Evolutionary conservation across 495 filamentous ascomycete species (phyloP), one percentile per base, ranked within the genome.

Genomic region (Cercophora sp.): DNA sequence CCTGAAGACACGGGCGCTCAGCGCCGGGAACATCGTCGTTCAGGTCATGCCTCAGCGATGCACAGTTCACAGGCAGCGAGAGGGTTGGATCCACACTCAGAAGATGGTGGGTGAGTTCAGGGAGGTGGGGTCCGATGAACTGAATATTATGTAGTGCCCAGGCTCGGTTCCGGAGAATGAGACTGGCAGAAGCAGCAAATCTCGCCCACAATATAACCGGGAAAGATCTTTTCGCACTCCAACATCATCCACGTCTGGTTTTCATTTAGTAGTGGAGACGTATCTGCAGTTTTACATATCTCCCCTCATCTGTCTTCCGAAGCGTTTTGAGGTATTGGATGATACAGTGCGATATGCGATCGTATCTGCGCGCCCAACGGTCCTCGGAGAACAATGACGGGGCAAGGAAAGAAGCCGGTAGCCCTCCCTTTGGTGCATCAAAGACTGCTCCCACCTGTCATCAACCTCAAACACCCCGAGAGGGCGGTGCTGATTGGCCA

Each of bases 161-260:
- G 40, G 18, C 9, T 43, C 37, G 42, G 45, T 23, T 48, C 52
- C 37, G 26, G 24, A 27, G 23, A n/a, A 31, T 44, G 37, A 4
- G 3, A 46, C 34, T 26, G 18, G 19, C 10, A 22, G 8, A 51
- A n/a, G 27, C 34, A 48, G 56, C 48, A 64, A 52, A 57, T 51
- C 56, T 54, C 31, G 27, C 19, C 16, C n/a, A 42, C 53, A 63
- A 63, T 59, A 57, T 62, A 55, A 43, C 59, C 59, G 62, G 56
- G 47, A 55, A 57, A 44, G 44, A 37, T 5, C 34, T 53, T 40
- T 27, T 48, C 41, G 24, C 27, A 15, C 42, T 27, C 31, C 10
- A 11, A 51, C 48, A 61, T 58, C 53, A 59, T 24, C 51, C 48
- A 58, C 35, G 26, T 34, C 37, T 46, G 52, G 40, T 34, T 11